Evolutionary conservation across 345 rosid species (phyloP).

Genomic region (Lenwebbia sp.): DNA sequence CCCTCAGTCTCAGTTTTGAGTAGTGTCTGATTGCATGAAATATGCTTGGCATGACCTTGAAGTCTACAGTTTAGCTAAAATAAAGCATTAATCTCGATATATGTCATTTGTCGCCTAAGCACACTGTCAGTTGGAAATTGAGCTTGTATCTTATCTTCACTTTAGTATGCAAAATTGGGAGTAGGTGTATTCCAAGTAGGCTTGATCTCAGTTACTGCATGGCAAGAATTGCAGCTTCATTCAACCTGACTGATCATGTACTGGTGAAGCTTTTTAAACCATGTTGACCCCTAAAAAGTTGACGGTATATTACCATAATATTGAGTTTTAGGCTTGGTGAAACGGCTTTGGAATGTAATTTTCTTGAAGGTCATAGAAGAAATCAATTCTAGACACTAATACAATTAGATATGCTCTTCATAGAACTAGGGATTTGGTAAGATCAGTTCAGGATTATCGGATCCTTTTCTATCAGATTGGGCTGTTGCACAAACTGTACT

Average conservation of each 20-base stretch:
- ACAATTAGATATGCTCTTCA: not conserved
- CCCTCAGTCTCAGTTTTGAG: not conserved
- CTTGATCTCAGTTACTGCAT: not conserved
- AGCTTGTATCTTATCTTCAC: not conserved
- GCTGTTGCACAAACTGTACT: not conserved
- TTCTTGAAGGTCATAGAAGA: not conserved
- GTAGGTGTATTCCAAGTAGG: not conserved
- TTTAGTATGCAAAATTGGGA: not conserved
- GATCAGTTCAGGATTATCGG: not conserved
- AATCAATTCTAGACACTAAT: not conserved
- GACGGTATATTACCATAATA: not conserved
- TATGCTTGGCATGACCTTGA: not conserved
- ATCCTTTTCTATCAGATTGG: not conserved
- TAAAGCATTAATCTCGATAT: not conserved
- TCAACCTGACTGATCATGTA: not conserved
- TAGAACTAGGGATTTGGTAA: not conserved
- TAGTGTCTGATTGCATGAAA: not conserved
- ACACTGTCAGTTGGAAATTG: not conserved
- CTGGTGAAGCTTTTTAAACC: not conserved
- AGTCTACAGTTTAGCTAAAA: not conserved
- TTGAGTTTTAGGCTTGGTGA: not conserved
- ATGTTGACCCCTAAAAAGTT: not conserved
- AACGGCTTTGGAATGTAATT: not conserved
- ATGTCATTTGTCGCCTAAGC: not conserved
- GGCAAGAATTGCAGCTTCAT: not conserved